phyloP scores from a whole-genome alignment of 148 eudicot species.

The Camellia granthamiana region DNA sequence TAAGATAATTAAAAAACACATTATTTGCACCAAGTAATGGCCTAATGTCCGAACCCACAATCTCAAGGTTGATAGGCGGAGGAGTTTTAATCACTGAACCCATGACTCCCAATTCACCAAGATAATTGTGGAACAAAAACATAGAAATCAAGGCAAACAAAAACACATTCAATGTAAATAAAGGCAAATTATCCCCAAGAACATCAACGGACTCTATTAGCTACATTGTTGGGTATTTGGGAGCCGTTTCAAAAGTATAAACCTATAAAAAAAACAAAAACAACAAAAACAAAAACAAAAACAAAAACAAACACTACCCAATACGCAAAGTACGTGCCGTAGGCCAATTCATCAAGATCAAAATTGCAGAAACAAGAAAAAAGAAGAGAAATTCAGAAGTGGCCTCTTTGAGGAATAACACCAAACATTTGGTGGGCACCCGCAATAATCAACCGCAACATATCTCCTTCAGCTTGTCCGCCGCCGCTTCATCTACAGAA shows the following conservation, averaged over 20 bases:
- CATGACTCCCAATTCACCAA: neutral
- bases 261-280: neutral
- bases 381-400: neutral
- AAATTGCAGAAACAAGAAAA: neutral
- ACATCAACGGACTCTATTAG: neutral
- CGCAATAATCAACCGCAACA: constrained; percentile 32
- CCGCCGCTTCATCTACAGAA: constrained; percentile 64
- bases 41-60: too few relatives aligned
- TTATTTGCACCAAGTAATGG: too few relatives aligned
- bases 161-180: neutral
- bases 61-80: too few relatives aligned
- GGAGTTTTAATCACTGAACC: too few relatives aligned
- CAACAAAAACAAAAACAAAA: neutral
- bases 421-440: constrained; percentile 39
- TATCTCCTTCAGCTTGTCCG: constrained; percentile 56
- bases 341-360: neutral
- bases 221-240: neutral
- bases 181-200: neutral
- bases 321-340: neutral
- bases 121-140: neutral
- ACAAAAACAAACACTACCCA: neutral
- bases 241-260: neutral
- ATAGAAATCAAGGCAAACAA: neutral
- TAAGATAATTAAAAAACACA: neutral
- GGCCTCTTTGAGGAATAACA: constrained; percentile 23